Percentiles rank a stretch among this genome's conserved stretches.
These are phyloP conservation scores for Biscogniauxia sp. DNA, from an alignment of 2,329 filamentous ascomycete species.

Conservation along the genomic window DNA sequence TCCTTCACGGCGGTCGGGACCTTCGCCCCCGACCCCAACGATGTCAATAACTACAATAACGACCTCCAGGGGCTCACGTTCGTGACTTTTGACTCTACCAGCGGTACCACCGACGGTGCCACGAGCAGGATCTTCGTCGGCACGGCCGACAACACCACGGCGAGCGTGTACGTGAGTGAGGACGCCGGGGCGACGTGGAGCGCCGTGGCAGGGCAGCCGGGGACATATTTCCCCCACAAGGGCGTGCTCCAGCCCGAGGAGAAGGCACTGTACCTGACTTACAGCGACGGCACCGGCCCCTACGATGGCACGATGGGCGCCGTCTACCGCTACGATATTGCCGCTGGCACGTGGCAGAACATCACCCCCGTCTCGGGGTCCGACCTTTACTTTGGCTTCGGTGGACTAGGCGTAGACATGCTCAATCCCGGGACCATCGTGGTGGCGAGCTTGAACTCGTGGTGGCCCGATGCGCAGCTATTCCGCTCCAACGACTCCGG, in stretches of 20 bases:
- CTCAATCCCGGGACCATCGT: constrained; percentile 55
- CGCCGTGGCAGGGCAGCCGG: constrained; percentile 49
- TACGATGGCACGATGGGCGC: constrained; percentile 55
- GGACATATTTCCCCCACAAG: constrained; percentile 53
- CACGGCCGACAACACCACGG: constrained; percentile 49
- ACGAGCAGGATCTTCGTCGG: constrained; percentile 58
- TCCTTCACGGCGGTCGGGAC: constrained; percentile 51
- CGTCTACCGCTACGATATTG: constrained; percentile 54
- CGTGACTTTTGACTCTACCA: constrained; percentile 56
- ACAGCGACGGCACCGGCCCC: constrained; percentile 54
- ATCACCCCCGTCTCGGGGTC: constrained; percentile 52
- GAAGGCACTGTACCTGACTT: constrained; percentile 54
- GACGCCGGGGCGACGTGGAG: constrained; percentile 54
- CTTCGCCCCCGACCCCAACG: constrained; percentile 44
- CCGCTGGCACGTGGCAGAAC: constrained; percentile 48
- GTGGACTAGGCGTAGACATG: constrained; percentile 53
- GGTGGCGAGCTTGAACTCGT: constrained; percentile 55
- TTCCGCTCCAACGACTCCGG: constrained; percentile 56
- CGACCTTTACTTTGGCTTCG: constrained; percentile 53
- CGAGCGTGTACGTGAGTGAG: constrained; percentile 52
- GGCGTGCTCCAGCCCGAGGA: constrained; percentile 48
- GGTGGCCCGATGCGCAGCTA: constrained; percentile 58
- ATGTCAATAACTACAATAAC: constrained; percentile 42
- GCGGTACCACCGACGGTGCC: constrained; percentile 41
- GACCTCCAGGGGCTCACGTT: constrained; percentile 50